Conservation (phyloP, 192 early-diverging fungal genomes). For the Kappamyces sp. region DNA sequence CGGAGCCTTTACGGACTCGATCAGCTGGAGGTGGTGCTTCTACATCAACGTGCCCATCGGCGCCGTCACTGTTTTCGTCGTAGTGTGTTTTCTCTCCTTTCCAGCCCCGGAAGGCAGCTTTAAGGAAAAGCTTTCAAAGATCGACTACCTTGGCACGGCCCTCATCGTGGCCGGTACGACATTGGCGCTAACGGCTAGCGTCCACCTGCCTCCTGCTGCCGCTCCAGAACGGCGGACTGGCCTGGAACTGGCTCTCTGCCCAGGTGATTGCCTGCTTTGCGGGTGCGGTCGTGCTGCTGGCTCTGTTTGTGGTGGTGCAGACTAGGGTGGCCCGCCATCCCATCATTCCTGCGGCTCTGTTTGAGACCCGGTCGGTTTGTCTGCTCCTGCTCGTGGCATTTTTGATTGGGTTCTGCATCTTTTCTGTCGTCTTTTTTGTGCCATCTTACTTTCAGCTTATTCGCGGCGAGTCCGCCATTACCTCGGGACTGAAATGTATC, state of each 20-base stretch:
- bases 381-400: constrained; percentile 27
- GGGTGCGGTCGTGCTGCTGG: constrained; percentile 53
- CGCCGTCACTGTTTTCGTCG: constrained; percentile 48
- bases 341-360: constrained; percentile 61
- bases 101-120: constrained; percentile 47
- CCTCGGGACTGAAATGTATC: constrained; percentile 66
- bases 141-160: constrained; percentile 62
- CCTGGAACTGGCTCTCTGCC: constrained; percentile 55
- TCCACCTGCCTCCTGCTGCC: constrained; percentile 64
- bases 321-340: constrained; percentile 57
- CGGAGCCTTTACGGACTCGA: constrained; percentile 63
- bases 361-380: constrained; percentile 44
- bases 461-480: constrained; percentile 61
- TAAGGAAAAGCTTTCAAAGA: constrained; percentile 52
- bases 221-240: constrained; percentile 65
- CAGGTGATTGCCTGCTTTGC: constrained; percentile 59
- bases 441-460: constrained; percentile 81
- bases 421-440: constrained; percentile 59
- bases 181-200: constrained; percentile 11
- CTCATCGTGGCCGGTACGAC: constrained; percentile 30
- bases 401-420: constrained; percentile 36
- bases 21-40: constrained; percentile 42
- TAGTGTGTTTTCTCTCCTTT: constrained; percentile 48
- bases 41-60: constrained; percentile 78
- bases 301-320: constrained; percentile 62